Percentiles rank a stretch among this genome's conserved stretches.
These are phyloP conservation scores for Hypomontagnella submonticulosa DNA, from an alignment of 495 filamentous ascomycete species.

Conservation along the genomic window DNA sequence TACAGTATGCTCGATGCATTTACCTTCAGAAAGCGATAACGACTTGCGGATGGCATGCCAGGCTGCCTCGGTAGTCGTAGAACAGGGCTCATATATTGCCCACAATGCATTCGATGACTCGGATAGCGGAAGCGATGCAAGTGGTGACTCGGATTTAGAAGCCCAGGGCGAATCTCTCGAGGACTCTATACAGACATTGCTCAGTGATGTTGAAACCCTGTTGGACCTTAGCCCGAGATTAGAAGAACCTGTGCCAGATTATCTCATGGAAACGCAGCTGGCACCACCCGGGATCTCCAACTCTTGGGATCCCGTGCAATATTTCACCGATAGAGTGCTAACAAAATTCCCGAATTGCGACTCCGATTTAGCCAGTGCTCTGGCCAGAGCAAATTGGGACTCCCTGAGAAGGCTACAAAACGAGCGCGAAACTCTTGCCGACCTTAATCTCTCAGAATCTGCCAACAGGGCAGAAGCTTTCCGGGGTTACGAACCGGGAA, in stretches of 20 bases:
- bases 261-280: neutral
- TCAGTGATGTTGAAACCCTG: constrained; percentile 20
- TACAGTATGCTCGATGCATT: neutral
- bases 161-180: constrained; percentile 4
- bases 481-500: constrained; percentile 31
- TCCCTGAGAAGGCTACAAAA: neutral
- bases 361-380: constrained; percentile 4
- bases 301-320: constrained; percentile 22
- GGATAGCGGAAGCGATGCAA: constrained; percentile 3
- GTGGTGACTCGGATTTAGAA: constrained; percentile 10
- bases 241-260: constrained; percentile 20
- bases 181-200: constrained; percentile 25
- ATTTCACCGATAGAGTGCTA: constrained; percentile 23
- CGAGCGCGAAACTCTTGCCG: neutral
- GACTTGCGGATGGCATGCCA: constrained; percentile 2
- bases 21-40: neutral
- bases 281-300: neutral
- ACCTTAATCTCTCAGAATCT: neutral
- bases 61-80: neutral
- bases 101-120: neutral
- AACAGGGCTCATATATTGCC: constrained; percentile 5
- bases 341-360: constrained; percentile 20
- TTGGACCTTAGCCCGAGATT: constrained; percentile 31
- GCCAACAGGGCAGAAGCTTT: constrained; percentile 3
- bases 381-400: constrained; percentile 22